Percentiles rank a stretch among this genome's conserved stretches.
Evolutionary conservation across 1,139 yeast species (phyloP).

Genomic region (Kodamaea sp.): DNA sequence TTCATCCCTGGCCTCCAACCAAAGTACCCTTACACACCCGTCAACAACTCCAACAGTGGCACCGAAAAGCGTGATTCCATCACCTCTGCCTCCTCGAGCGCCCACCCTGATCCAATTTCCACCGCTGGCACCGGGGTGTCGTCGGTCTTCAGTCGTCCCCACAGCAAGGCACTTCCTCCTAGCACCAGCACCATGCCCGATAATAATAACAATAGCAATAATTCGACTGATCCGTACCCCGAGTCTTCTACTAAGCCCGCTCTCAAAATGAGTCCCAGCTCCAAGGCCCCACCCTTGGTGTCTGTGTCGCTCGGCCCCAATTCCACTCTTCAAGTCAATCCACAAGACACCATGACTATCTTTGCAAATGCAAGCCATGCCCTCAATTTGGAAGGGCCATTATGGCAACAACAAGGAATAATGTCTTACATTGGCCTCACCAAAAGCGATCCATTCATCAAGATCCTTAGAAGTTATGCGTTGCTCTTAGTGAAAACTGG

Average conservation of each 20-base stretch:
- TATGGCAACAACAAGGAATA: slow-evolving; percentile 46
- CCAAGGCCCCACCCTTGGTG: slow-evolving; percentile 12
- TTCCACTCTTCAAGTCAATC: slow-evolving; percentile 36
- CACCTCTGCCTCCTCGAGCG: neutral
- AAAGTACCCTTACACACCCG: neutral
- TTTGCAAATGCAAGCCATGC: slow-evolving; percentile 42
- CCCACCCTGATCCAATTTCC: neutral
- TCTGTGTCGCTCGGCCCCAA: slow-evolving; percentile 41
- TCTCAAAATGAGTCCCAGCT: neutral
- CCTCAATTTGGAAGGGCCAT: slow-evolving; percentile 38
- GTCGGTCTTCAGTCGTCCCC: too few relatives aligned
- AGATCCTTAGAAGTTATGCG: slow-evolving; percentile 40
- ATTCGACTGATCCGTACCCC: neutral
- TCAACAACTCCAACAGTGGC: too few relatives aligned
- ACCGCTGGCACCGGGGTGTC: slow-evolving; percentile 1
- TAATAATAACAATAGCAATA: too few relatives aligned
- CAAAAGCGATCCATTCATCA: slow-evolving; percentile 44
- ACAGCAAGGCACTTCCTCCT: too few relatives aligned
- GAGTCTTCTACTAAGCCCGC: too few relatives aligned
- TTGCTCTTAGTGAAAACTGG: slow-evolving; percentile 38
- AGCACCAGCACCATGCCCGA: neutral
- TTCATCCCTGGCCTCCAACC: neutral
- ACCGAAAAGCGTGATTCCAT: neutral
- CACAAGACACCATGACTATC: slow-evolving; percentile 36
- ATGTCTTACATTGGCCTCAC: slow-evolving; percentile 45